These are phyloP conservation scores for Barnettozyma hawaiiensis DNA, from an alignment of 1,139 yeast species.

Conservation along the genomic window DNA sequence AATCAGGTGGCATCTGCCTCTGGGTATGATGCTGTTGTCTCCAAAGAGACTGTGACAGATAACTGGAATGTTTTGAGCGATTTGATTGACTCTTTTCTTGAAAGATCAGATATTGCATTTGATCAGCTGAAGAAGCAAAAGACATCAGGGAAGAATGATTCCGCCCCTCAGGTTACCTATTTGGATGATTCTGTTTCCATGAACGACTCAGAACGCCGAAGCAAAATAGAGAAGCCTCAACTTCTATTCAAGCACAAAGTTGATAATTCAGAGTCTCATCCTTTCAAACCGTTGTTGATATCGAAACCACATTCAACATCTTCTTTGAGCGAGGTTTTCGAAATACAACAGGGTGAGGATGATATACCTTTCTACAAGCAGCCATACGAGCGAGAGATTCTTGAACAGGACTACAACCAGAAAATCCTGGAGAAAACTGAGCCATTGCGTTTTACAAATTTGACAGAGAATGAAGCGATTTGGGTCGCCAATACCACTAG, in stretches of 20 bases:
- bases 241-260: conserved; percentile 47
- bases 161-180: conserved; percentile 32
- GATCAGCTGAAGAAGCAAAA: conserved; percentile 42
- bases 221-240: conserved; percentile 68
- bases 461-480: conserved; percentile 59
- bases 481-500: conserved; percentile 66
- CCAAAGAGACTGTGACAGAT: conserved; percentile 38
- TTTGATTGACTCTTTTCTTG: conserved; percentile 65
- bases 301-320: conserved; percentile 66
- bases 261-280: conserved; percentile 63
- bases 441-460: conserved; percentile 54
- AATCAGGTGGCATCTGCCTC: conserved; percentile 47
- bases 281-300: conserved; percentile 70
- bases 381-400: conserved; percentile 80
- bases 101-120: conserved; percentile 63
- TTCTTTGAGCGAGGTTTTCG: conserved; percentile 47
- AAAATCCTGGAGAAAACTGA: conserved; percentile 41
- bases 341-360: conserved; percentile 36
- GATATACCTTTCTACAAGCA: conserved; percentile 65
- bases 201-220: conserved; percentile 22
- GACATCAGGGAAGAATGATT: conserved; percentile 15
- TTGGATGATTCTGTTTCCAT: conserved; percentile 39
- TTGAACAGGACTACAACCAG: conserved; percentile 63
- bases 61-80: conserved; percentile 59
- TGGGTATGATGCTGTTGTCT: conserved; percentile 31